Evolutionary conservation across 179 eudicot genomes (phyloP).

Genomic region (Silene noctiflora): DNA sequence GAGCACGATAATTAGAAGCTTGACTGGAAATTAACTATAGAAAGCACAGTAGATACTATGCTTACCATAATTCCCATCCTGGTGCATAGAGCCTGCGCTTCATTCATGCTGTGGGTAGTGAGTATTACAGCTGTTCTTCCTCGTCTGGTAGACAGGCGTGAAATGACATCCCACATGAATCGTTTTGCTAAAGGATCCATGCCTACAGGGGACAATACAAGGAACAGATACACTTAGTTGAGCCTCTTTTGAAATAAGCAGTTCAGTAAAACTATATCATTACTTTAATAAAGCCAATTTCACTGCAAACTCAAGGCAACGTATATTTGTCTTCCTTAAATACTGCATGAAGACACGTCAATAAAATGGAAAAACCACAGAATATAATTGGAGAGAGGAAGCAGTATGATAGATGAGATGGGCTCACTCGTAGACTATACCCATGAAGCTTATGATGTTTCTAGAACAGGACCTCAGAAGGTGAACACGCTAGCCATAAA

Average conservation of each 20-base stretch:
- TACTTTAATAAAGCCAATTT: no score
- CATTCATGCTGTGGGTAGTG: slow-evolving; percentile 99
- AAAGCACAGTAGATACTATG: slow-evolving; percentile 3
- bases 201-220: slow-evolving; percentile 39
- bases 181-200: slow-evolving; percentile 99
- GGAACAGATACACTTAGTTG: no score
- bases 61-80: slow-evolving; percentile 94
- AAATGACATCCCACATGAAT: slow-evolving; percentile 99
- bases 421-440: no score
- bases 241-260: background rate
- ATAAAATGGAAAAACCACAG: background rate
- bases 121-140: slow-evolving; percentile 96
- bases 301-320: background rate
- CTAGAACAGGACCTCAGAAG: background rate
- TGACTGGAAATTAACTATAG: background rate
- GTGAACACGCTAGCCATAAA: background rate
- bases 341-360: background rate
- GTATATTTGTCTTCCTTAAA: background rate
- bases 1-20: background rate
- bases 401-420: no score
- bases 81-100: slow-evolving; percentile 98
- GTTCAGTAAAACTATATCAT: background rate
- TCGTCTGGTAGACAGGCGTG: slow-evolving; percentile 85
- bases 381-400: background rate
- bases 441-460: background rate